These are phyloP conservation scores for Globisporangium radiosum DNA, from an alignment of 352 stramenopile genomes.

Conservation along the genomic window DNA sequence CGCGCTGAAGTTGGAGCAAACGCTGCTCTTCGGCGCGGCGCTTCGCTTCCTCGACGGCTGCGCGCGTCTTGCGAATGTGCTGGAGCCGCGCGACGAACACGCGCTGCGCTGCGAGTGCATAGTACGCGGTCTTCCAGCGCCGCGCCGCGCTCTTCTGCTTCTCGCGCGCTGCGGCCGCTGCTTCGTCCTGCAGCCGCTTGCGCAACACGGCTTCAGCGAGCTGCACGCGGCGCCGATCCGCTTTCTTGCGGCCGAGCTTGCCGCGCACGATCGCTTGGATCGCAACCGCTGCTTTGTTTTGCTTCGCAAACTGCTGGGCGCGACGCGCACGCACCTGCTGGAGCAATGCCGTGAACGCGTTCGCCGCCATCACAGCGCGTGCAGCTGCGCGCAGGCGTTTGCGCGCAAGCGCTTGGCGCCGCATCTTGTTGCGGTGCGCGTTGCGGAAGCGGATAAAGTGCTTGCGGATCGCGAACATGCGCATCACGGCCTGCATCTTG, in stretches of 20 bases:
- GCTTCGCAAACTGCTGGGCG: constrained; percentile 23
- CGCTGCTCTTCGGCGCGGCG: constrained; percentile 67
- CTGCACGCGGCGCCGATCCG: constrained; percentile 50
- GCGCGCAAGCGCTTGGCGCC: constrained; percentile 54
- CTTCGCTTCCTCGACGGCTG: constrained; percentile 75
- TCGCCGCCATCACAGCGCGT: constrained; percentile 50
- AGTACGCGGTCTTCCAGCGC: constrained; percentile 71
- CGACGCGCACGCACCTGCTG: constrained; percentile 42
- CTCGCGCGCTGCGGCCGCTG: constrained; percentile 44
- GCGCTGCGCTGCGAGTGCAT: constrained; percentile 60
- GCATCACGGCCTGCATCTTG: constrained; percentile 80
- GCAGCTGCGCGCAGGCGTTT: constrained; percentile 74
- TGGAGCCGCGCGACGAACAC: constrained; percentile 78
- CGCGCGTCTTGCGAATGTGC: constrained; percentile 70
- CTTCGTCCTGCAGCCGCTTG: constrained; percentile 68
- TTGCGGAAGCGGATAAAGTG: constrained; percentile 73
- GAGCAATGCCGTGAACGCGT: constrained; percentile 67
- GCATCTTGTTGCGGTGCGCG: constrained; percentile 50
- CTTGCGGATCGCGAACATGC: constrained; percentile 83
- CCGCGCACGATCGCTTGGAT: constrained; percentile 82
- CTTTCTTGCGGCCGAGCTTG: constrained; percentile 72
- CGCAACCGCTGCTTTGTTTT: constrained; percentile 52
- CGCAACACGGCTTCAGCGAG: constrained; percentile 74
- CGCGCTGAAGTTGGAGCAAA: constrained; percentile 42
- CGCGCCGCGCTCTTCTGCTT: constrained; percentile 78